Evolutionary conservation across 2,329 filamentous ascomycete species (phyloP), one percentile per base, ranked within the genome.

Genomic region (Talaromyces sp.): DNA sequence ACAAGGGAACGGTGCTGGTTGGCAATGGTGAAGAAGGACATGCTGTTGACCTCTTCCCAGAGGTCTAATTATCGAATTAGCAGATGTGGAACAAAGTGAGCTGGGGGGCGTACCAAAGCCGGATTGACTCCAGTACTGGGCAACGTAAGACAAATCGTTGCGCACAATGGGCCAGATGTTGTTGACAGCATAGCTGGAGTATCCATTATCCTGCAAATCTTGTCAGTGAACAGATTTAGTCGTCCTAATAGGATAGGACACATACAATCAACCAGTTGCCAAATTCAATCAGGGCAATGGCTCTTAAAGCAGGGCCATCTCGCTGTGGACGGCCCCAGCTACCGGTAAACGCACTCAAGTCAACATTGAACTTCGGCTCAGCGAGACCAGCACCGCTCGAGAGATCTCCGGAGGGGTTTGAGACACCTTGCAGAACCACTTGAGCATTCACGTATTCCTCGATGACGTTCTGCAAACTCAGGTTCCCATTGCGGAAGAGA

Each of bases 41-140:
- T 86, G 40, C 89, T 88, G 22, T 79, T 77, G 13, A 92, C 83
- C 70, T 94, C 90, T 70, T 94, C 90, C 90, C 90, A 94, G 2
- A 95, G 80, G 70, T 95, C 67, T 66, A 33, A 46, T 6, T 21
- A 41, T 37, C 17, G 35, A 52, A 13, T 57, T 33, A 57, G 35
- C 8, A n/a, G 15, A 50, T n/a, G 5, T 50, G 19, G 6, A 15
- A 8, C 15, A 17, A 10, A 41, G 9, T 5, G 13, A 25, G 15
- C 10, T 5, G 7, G n/a, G 28, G 37, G 28, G 43, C 55, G 28
- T 59, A 66, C 65, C 90, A 66, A 85, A 94, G 5, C 79, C 80
- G 3, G 80, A 80, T 55, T 79, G 73, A 60, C 81, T 83, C 75
- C 80, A 81, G 60, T 73, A 71, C 25, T 73, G 64, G 6, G 70